Percentiles rank a stretch among this genome's conserved stretches.
phyloP scores from a whole-genome alignment of 345 rosid species.

The Eucalyptus marginata region DNA sequence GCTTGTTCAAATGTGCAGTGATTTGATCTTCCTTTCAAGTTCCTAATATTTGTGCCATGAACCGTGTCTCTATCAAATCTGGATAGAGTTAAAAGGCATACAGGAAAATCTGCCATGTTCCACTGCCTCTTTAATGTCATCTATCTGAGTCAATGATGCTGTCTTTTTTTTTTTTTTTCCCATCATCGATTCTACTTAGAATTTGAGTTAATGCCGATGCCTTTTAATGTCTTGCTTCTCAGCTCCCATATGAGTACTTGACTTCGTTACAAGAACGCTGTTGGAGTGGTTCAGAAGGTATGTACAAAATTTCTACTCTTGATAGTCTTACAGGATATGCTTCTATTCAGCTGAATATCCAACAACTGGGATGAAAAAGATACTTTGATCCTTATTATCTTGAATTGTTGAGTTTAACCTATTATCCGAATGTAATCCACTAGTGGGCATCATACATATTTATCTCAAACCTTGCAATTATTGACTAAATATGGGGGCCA shows the following conservation, averaged over 20 bases:
- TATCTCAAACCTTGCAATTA: background rate
- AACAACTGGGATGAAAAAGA: background rate
- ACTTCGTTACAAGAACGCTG: constrained; percentile 93
- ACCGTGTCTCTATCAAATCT: background rate
- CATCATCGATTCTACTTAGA: background rate
- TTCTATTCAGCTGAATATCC: background rate
- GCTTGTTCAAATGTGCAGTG: background rate
- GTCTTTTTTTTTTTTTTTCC: background rate
- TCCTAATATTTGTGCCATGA: background rate
- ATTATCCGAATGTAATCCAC: background rate
- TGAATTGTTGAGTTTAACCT: background rate
- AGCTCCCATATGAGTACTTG: constrained; percentile 91
- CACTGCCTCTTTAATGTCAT: background rate
- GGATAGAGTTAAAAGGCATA: background rate
- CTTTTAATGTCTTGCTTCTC: constrained; percentile 23
- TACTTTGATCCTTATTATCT: background rate
- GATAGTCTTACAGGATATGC: background rate
- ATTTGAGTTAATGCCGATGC: background rate
- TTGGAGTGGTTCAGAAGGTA: constrained; percentile 97
- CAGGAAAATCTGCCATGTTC: background rate
- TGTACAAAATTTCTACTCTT: background rate
- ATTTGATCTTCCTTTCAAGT: background rate
- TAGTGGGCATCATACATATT: background rate
- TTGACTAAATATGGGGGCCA: too few relatives aligned
- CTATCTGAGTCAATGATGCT: background rate